Base-by-base conservation (phyloP, 805 yeast genomes). In the Hanseniaspora clermontiae region DNA sequence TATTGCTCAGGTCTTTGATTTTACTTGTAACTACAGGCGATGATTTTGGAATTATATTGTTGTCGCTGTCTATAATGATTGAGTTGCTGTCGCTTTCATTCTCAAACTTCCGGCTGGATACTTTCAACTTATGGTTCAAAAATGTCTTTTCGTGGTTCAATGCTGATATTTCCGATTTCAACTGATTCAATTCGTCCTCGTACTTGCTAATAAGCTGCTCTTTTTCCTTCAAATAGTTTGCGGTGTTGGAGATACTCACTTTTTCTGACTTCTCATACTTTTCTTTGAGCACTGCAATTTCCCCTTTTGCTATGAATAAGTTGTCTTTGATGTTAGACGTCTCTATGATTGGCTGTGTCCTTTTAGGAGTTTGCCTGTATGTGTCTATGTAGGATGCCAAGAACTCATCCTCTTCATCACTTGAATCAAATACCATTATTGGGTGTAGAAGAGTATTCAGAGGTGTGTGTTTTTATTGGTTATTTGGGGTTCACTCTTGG, bases 201-300 rank as follows among this genome's bases (percentile, higher is more conserved):
- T 68, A 66, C 6, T 66, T 68, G 7, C 61, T 59, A 15, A 60
- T 61, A 9, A 61, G 60, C 27, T 67, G 64, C 5, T 64, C 60
- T 5, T 68, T 60, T 24, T 66, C 67, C 5, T 62, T 60, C 5
- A 59, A 58, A 51, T 68, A 69, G 8, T 57, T 58, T 36, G 62
- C 59, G 29, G 70, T 63, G 60, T 78, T 81, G 1, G 66, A 67
- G 6, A 70, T 70, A 43, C 70, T 70, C 50, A 70, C 72, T 29
- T 64, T 64, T 51, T 76, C 77, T 3, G 78, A 59, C 43, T 76
- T 74, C 20, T 75, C 69, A 20, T 85, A 69, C 61, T 82, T 87
- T 10, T 83, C 79, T 55, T 95, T 72, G 17, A 90, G 72, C 38
- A 89, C 82, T 14, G 93, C 82, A 39, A 86, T 81, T 64, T 90